Evolutionary conservation across 1,284 basidiomycete genomes (phyloP).

Genomic region (Ustilago bromivora): DNA sequence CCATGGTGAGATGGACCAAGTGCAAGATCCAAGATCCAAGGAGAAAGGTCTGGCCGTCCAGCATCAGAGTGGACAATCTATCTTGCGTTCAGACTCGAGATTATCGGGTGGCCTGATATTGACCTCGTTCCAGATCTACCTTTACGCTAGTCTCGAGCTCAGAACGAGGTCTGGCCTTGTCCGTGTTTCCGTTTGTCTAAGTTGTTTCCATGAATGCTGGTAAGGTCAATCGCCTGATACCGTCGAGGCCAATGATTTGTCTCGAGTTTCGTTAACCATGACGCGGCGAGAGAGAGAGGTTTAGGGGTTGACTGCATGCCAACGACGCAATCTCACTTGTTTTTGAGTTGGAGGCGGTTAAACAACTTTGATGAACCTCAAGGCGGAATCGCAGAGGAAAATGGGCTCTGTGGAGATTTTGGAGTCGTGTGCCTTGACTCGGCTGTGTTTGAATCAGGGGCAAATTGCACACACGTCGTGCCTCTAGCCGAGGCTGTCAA

Average conservation of each 20-base stretch:
- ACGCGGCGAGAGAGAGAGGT: background rate
- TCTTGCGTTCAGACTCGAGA: background rate
- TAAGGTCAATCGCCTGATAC: background rate
- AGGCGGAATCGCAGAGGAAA: background rate
- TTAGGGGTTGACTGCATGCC: conserved; percentile 24
- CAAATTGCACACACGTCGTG: conserved; percentile 4
- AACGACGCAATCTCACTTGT: conserved; percentile 8
- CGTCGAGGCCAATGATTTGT: background rate
- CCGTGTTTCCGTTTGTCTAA: background rate
- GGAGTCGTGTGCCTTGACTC: background rate
- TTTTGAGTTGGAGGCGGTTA: background rate
- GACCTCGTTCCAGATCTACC: no score
- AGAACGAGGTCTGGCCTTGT: no score
- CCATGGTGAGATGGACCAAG: no score
- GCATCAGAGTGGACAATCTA: no score
- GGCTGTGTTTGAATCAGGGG: conserved; percentile 9
- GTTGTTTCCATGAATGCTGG: background rate
- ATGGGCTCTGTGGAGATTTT: background rate
- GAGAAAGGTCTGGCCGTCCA: no score
- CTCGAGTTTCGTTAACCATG: background rate
- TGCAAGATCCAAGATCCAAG: no score
- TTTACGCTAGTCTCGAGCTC: no score
- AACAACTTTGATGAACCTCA: background rate
- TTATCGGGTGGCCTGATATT: background rate
- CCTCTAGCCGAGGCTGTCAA: conserved; percentile 22